Evolutionary conservation across 2,329 filamentous ascomycete genomes (phyloP), one percentile per base, ranked within the genome.

Genomic region (Fusarium sp.): DNA sequence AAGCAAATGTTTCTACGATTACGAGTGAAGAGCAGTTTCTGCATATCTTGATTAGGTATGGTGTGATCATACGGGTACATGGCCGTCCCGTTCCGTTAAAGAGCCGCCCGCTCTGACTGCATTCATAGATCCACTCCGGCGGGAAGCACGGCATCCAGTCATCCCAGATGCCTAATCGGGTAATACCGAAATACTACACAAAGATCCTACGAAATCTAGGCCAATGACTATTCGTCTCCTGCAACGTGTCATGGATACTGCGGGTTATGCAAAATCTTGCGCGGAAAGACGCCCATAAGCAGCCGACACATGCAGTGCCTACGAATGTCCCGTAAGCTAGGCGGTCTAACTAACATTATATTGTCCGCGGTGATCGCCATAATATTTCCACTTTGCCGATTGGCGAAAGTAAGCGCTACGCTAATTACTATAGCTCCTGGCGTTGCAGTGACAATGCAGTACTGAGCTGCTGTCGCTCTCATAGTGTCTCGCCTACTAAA

Each of bases 101-200:
- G 16, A 54, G 51, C 51, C 28, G 28, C 34, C 14, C 9, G 14
- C 9, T 48, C 10, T 48, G 51, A 45, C 41, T 21, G 51, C 28
- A 45, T 54, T 45, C 6, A 26, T 34, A 44, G 28, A 13, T 31
- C 50, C 50, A 53, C 50, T 25, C 50, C 18, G 25, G 19, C 51
- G 51, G 41, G 26, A 45, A 18, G 16, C 16, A 45, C 51, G 41
- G 11, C 51, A 54, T 18, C 21, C n/a, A 6, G 21, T 45, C 7
- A 45, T 45, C 16, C 12, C 11, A 54, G 51, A 54, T 54, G 31
- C 41, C 51, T 54, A 44, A 44, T 44, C 34, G 39, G 51, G 51
- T 21, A 54, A 44, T 45, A 21, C 41, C 51, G 51, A 44, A 25
- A 34, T 49, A 14, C 44, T 19, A 48, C n/a, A 26, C 7, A 37